Percentiles rank a stretch among this genome's conserved stretches.
Conservation (phyloP, 148 eudicot species). For the Talinum fruticosum region DNA sequence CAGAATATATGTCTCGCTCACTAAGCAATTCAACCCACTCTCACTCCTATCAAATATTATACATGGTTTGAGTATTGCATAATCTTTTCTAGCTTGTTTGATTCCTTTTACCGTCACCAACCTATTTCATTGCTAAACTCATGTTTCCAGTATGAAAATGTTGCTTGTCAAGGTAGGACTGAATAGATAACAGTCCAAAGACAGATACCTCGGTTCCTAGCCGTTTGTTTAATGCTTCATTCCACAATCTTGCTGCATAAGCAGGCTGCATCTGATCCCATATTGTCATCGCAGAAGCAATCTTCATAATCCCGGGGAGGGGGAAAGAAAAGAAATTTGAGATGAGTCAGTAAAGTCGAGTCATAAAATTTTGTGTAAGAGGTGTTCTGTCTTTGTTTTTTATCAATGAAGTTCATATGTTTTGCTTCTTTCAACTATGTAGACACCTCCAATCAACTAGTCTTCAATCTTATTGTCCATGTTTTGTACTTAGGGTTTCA, state of each 20-base stretch:
- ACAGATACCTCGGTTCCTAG: constrained; percentile 74
- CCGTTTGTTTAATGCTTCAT: constrained; percentile 90
- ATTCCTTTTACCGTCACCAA: neutral
- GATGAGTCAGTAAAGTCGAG: neutral
- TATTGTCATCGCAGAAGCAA: constrained; percentile 92
- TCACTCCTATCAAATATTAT: neutral
- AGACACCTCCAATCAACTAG: too few relatives aligned
- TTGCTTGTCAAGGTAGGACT: neutral
- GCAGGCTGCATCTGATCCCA: constrained; percentile 83
- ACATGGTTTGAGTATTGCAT: neutral
- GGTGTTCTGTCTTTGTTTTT: neutral
- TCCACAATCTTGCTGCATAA: constrained; percentile 92
- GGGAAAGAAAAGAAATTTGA: neutral
- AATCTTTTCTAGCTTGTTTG: neutral
- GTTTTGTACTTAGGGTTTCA: too few relatives aligned
- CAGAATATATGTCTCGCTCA: neutral
- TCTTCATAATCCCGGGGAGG: constrained; percentile 47
- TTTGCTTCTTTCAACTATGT: too few relatives aligned
- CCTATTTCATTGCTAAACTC: neutral
- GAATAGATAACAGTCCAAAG: neutral
- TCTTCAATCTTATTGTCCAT: too few relatives aligned
- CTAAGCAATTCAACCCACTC: neutral
- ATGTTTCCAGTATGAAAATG: too few relatives aligned
- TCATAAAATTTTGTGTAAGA: neutral
- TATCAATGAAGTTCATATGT: too few relatives aligned